Conservation (phyloP, 2,329 filamentous ascomycete genomes). For the Monosporascus ibericus region DNA sequence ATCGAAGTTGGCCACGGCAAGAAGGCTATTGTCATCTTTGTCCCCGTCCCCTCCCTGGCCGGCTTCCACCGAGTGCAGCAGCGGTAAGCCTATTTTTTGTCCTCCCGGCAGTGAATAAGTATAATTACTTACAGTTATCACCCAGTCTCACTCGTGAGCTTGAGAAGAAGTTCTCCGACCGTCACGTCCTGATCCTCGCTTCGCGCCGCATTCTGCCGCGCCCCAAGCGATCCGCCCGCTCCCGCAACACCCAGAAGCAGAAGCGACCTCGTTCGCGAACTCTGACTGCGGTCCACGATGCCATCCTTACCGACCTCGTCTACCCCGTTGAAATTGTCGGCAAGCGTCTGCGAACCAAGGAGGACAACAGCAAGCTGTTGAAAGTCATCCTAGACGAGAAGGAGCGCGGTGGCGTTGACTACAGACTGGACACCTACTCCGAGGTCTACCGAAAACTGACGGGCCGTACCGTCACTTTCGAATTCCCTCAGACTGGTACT, state of each 20-base stretch:
- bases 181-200: slow-evolving; percentile 97
- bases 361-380: slow-evolving; percentile 96
- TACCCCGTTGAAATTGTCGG: slow-evolving; percentile 99
- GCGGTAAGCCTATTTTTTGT: slow-evolving; percentile 62
- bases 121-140: slow-evolving; percentile 15
- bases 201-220: slow-evolving; percentile 98
- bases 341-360: slow-evolving; percentile 97
- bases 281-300: slow-evolving; percentile 96
- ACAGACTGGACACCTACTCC: slow-evolving; percentile 98
- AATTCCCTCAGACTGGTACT: slow-evolving; percentile 85
- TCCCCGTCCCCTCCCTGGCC: slow-evolving; percentile 96
- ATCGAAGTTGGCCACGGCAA: slow-evolving; percentile 99
- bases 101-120: background rate
- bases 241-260: slow-evolving; percentile 93
- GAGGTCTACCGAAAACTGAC: slow-evolving; percentile 99
- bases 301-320: slow-evolving; percentile 95
- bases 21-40: slow-evolving; percentile 99
- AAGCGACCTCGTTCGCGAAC: slow-evolving; percentile 98
- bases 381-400: slow-evolving; percentile 99
- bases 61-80: slow-evolving; percentile 99
- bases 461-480: slow-evolving; percentile 92
- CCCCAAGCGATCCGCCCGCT: slow-evolving; percentile 96
- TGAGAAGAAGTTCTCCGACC: slow-evolving; percentile 99
- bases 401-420: slow-evolving; percentile 98
- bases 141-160: slow-evolving; percentile 95